These are phyloP conservation scores for Globisporangium viniferum DNA, from an alignment of 352 stramenopile genomes.

Conservation along the genomic window DNA sequence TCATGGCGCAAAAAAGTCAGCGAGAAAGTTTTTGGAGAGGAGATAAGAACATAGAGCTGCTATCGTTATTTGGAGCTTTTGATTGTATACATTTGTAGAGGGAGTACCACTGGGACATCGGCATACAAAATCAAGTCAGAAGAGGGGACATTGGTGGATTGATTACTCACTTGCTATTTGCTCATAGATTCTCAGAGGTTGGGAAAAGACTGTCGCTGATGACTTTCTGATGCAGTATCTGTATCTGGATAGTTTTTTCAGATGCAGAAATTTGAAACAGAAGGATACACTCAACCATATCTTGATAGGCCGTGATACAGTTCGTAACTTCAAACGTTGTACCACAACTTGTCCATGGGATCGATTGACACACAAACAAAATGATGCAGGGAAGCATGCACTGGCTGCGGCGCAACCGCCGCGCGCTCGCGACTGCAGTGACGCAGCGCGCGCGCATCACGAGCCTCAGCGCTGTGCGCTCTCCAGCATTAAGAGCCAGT, in stretches of 20 bases:
- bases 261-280: no score
- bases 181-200: no score
- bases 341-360: neutral
- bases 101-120: no score
- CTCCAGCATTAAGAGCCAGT: neutral
- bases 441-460: slow-evolving; percentile 8
- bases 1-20: neutral
- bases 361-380: neutral
- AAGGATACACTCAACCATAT: neutral
- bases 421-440: slow-evolving; percentile 12
- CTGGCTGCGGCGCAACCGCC: slow-evolving; percentile 23
- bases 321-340: no score
- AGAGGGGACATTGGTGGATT: no score
- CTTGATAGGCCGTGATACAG: neutral
- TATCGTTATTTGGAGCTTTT: neutral
- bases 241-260: neutral
- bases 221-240: neutral
- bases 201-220: neutral
- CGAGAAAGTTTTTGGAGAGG: neutral
- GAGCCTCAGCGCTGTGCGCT: neutral
- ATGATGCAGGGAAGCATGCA: slow-evolving; percentile 17
- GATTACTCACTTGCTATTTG: no score
- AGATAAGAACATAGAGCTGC: neutral
- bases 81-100: no score
- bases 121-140: no score